These are phyloP conservation scores for Protomyces inundatus DNA, from an alignment of 1,139 yeast genomes.

Conservation along the genomic window DNA sequence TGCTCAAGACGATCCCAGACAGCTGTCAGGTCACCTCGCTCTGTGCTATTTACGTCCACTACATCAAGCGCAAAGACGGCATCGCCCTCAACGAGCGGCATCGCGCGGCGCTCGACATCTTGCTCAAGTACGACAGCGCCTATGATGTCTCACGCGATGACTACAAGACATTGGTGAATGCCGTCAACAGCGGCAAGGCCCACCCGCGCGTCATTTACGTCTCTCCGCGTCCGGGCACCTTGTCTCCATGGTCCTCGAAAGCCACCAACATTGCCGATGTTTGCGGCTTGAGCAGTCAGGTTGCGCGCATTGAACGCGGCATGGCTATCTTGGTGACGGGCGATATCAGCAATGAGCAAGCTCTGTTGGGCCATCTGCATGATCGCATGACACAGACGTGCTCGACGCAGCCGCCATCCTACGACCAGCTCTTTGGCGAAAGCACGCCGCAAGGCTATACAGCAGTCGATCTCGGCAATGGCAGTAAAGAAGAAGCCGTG, in stretches of 20 bases:
- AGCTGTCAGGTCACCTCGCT: conserved; percentile 51
- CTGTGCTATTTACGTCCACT: conserved; percentile 74
- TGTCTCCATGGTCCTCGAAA: conserved; percentile 98
- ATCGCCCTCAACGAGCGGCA: conserved; percentile 37
- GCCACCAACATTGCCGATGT: conserved; percentile 91
- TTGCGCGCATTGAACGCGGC: conserved; percentile 90
- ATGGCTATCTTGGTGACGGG: conserved; percentile 59
- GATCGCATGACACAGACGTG: conserved; percentile 92
- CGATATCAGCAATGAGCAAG: conserved; percentile 52
- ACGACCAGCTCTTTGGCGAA: conserved; percentile 55
- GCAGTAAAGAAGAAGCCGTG: conserved; percentile 42
- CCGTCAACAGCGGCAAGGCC: conserved; percentile 32
- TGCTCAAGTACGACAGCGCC: conserved; percentile 71
- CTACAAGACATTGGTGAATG: conserved; percentile 47
- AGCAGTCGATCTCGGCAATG: conserved; percentile 10
- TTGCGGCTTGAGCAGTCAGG: conserved; percentile 67
- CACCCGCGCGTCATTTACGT: conserved; percentile 55
- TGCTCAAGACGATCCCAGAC: conserved; percentile 40
- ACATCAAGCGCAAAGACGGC: conserved; percentile 47
- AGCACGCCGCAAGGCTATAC: background rate
- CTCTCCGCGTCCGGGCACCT: conserved; percentile 90
- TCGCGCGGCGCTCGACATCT: conserved; percentile 45
- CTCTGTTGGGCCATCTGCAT: conserved; percentile 53
- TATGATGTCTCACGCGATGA: conserved; percentile 52
- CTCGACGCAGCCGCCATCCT: conserved; percentile 52